Percentiles rank a stretch among this genome's conserved stretches.
phyloP scores from a whole-genome alignment of 202 grass and related monocot species.

The Digitaria exilis region DNA sequence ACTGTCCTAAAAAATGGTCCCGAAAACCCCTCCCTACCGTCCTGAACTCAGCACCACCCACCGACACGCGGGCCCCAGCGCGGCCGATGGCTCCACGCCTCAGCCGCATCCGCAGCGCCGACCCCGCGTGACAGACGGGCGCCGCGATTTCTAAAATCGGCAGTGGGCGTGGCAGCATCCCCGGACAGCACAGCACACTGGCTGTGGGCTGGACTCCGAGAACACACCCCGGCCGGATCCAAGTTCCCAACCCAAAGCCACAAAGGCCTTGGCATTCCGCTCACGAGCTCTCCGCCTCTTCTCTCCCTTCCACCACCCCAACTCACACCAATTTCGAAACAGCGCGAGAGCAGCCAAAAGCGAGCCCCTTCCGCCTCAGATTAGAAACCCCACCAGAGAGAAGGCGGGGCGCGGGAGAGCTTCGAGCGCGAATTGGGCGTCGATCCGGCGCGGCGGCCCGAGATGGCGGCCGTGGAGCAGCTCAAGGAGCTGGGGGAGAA shows the following conservation, averaged over 20 bases:
- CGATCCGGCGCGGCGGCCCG: conserved; percentile 41
- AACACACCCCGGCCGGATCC: no score
- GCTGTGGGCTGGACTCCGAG: background rate
- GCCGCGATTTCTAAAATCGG: background rate
- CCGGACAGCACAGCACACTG: background rate
- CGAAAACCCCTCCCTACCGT: background rate
- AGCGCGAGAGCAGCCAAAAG: conserved; percentile 38
- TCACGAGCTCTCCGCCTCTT: conserved; percentile 49
- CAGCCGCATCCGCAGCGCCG: background rate
- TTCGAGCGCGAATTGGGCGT: conserved; percentile 38
- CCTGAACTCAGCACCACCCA: accelerated
- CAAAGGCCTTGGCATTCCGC: background rate
- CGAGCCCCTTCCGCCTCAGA: conserved; percentile 22
- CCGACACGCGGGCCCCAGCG: background rate
- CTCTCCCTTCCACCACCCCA: background rate
- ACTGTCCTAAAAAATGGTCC: conserved; percentile 23
- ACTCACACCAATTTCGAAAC: conserved; percentile 65
- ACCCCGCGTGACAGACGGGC: background rate
- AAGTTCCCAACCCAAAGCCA: conserved; percentile 24
- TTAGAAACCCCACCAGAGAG: conserved; percentile 23
- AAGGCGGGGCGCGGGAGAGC: conserved; percentile 23
- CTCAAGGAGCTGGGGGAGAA: conserved; percentile 89
- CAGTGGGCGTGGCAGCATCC: background rate
- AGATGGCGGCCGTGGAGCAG: conserved; percentile 63
- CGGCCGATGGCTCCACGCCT: background rate